These are phyloP conservation scores for Proliferodiscus dingleyae DNA, from an alignment of 2,329 filamentous ascomycete genomes.

Conservation along the genomic window DNA sequence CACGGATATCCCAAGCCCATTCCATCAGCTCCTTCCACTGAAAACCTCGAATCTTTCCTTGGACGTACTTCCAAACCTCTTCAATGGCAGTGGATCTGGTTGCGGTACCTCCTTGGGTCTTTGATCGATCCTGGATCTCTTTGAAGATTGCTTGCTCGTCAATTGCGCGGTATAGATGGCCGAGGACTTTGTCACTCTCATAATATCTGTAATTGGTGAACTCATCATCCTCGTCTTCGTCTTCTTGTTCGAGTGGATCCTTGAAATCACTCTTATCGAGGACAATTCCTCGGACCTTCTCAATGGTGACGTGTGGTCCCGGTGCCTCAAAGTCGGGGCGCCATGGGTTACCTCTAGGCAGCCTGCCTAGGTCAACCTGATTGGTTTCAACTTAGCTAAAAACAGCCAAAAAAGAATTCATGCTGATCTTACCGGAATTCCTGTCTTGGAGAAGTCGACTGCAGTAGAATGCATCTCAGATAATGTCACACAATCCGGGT, in stretches of 20 bases:
- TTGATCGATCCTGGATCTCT: conserved; percentile 21
- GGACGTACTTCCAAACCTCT: conserved; percentile 37
- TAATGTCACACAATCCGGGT: conserved; percentile 38
- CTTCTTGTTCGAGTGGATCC: conserved; percentile 33
- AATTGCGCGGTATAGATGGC: conserved; percentile 65
- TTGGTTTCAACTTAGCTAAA: background rate
- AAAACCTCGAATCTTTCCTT: conserved; percentile 29
- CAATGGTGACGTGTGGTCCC: conserved; percentile 39
- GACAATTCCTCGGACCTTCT: conserved; percentile 30
- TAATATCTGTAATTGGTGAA: conserved; percentile 55
- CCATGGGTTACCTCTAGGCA: conserved; percentile 24
- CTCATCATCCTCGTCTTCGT: conserved; percentile 46
- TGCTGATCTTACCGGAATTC: conserved; percentile 54
- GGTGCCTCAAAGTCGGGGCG: conserved; percentile 51
- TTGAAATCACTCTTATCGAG: conserved; percentile 11
- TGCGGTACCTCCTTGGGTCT: conserved; percentile 4
- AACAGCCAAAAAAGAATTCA: conserved; percentile 1
- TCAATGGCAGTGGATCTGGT: conserved; percentile 21
- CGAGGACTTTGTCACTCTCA: conserved; percentile 61
- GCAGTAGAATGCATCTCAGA: conserved; percentile 64
- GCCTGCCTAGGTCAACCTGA: conserved; percentile 23
- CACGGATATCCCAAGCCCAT: conserved; percentile 37
- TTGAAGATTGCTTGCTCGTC: conserved; percentile 62
- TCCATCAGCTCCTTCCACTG: conserved; percentile 36
- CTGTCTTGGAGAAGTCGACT: conserved; percentile 74